These are phyloP conservation scores for Pseudogymnoascus sp. DNA, from an alignment of 2,329 filamentous ascomycete species.

Conservation along the genomic window DNA sequence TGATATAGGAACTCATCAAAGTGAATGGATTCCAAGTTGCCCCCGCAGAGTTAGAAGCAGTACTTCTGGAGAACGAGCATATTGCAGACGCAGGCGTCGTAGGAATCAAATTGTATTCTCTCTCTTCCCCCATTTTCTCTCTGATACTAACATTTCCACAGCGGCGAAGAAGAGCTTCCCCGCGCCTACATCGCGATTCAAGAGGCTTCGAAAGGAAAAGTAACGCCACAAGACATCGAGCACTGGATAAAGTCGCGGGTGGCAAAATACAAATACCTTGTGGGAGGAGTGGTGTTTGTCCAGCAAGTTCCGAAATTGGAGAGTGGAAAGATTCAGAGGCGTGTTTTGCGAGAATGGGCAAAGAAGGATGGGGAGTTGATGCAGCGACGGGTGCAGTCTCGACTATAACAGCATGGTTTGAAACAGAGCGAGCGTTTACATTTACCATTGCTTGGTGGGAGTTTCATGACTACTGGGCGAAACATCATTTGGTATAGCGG, in stretches of 20 bases:
- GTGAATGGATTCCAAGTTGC: constrained; percentile 54
- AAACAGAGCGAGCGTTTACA: neutral
- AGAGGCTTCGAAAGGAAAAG: constrained; percentile 36
- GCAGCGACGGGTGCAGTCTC: constrained; percentile 14
- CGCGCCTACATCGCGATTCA: constrained; percentile 46
- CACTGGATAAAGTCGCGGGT: constrained; percentile 39
- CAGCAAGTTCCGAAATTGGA: constrained; percentile 50
- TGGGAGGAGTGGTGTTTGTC: constrained; percentile 46
- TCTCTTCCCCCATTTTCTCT: neutral
- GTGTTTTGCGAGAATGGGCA: constrained; percentile 49
- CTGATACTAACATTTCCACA: neutral
- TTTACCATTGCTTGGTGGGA: no score
- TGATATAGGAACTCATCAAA: constrained; percentile 46
- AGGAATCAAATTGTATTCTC: constrained; percentile 36
- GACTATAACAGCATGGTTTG: neutral
- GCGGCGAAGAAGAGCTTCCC: constrained; percentile 42
- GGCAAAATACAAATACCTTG: constrained; percentile 45
- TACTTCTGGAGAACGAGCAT: constrained; percentile 43
- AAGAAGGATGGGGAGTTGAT: constrained; percentile 42
- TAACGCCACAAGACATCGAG: constrained; percentile 46
- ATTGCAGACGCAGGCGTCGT: constrained; percentile 49
- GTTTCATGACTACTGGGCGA: neutral
- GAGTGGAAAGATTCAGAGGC: constrained; percentile 52
- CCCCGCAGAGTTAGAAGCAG: constrained; percentile 49
- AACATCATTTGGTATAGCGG: neutral